phyloP scores from a whole-genome alignment of 2,329 filamentous ascomycete species.

The Sordariomycetes sp. region DNA sequence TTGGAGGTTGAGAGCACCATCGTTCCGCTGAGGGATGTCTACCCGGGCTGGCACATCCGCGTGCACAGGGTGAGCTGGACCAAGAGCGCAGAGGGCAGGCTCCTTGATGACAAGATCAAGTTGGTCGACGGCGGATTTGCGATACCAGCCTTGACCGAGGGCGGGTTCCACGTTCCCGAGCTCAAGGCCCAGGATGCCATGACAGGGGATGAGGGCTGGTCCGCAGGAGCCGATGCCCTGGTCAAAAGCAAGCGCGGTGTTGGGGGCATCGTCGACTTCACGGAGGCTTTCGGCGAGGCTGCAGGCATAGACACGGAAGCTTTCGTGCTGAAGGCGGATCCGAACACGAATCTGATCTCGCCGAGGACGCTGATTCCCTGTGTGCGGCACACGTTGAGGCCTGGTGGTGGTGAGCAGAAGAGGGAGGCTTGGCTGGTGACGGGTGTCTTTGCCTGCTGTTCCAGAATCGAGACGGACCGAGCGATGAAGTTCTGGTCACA shows the following conservation, averaged over 20 bases:
- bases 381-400: too few relatives aligned
- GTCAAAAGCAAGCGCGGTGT: conserved; percentile 5
- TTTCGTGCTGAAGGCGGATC: conserved; percentile 7
- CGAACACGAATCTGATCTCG: conserved; percentile 10
- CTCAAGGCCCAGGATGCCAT: not conserved
- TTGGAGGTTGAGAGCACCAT: conserved; percentile 8
- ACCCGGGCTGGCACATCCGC: conserved; percentile 58
- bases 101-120: conserved; percentile 5
- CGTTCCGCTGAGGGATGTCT: conserved; percentile 28
- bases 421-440: not conserved
- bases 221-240: not conserved
- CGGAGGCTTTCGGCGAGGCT: not conserved
- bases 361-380: conserved; percentile 52
- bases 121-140: conserved; percentile 9
- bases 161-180: conserved; percentile 1
- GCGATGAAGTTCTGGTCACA: too few relatives aligned
- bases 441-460: too few relatives aligned
- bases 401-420: not conserved
- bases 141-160: conserved; percentile 3
- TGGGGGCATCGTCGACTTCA: conserved; percentile 6
- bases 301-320: not conserved
- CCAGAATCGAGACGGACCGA: too few relatives aligned
- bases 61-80: conserved; percentile 7
- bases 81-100: not conserved
- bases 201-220: not conserved